Percentiles rank a stretch among this genome's conserved stretches.
Conservation (phyloP, 306 rosid species). For the Fragaria iinumae region DNA sequence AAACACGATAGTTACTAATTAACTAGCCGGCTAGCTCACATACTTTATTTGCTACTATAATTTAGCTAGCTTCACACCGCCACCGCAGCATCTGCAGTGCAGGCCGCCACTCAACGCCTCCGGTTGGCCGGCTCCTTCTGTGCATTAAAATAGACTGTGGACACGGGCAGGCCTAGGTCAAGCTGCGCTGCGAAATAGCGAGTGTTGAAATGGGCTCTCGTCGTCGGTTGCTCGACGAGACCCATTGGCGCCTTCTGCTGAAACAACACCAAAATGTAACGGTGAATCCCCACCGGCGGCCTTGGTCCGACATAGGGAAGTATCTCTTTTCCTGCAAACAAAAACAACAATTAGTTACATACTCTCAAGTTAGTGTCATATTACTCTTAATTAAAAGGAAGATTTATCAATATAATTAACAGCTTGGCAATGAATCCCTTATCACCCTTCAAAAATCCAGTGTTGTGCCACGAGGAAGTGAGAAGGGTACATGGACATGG, state of each 20-base stretch:
- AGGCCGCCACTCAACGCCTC: slow-evolving; percentile 39
- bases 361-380: background rate
- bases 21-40: background rate
- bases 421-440: background rate
- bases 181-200: slow-evolving; percentile 59
- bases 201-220: slow-evolving; percentile 67
- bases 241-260: slow-evolving; percentile 58
- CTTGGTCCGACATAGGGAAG: slow-evolving; percentile 64
- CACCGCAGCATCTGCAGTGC: background rate
- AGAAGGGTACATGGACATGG: slow-evolving; percentile 10
- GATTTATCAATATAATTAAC: background rate
- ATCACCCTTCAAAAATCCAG: background rate
- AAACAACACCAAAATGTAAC: slow-evolving; percentile 66
- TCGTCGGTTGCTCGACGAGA: slow-evolving; percentile 53
- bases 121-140: slow-evolving; percentile 72
- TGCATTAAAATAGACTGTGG: slow-evolving; percentile 80
- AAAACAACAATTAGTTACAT: background rate
- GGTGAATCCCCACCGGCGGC: slow-evolving; percentile 84
- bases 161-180: slow-evolving; percentile 69
- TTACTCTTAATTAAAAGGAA: background rate
- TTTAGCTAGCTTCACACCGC: background rate
- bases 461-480: background rate
- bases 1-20: background rate
- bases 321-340: slow-evolving; percentile 61
- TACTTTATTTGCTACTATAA: background rate